Evolutionary conservation across 208 protist species (phyloP).

Genomic region (Leishmania amazonensis): DNA sequence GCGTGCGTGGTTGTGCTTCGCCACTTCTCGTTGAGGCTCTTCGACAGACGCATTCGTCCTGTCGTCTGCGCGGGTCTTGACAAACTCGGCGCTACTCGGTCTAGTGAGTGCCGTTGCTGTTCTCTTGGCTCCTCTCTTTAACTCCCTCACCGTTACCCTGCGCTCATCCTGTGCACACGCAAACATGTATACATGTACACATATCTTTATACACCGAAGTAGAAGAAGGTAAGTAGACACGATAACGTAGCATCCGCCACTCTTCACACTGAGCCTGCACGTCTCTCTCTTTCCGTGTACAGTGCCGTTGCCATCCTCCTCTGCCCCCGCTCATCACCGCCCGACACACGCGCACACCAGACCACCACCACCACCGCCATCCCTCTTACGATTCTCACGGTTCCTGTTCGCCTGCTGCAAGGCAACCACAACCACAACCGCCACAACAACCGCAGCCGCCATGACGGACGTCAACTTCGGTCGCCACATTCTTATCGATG

Average conservation of each 20-base stretch:
- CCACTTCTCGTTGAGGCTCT: not conserved
- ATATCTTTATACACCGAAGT: not conserved
- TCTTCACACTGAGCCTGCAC: not conserved
- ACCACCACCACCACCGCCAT: not conserved
- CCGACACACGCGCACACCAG: not conserved
- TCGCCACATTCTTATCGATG: constrained; percentile 79
- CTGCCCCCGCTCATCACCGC: not conserved
- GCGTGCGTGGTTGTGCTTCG: no score
- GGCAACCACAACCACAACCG: not conserved
- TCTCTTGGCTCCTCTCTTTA: not conserved
- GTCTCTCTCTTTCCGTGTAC: not conserved
- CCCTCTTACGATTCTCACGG: not conserved
- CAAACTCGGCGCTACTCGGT: no score
- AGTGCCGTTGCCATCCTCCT: not conserved
- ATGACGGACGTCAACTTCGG: constrained; percentile 53
- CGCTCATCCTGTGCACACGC: not conserved
- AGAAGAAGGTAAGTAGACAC: not conserved
- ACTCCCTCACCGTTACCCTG: no score
- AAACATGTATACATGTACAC: not conserved
- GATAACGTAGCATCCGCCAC: not conserved
- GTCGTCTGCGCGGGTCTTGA: not conserved
- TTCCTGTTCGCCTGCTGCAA: not conserved
- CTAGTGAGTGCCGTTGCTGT: no score
- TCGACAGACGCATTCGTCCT: not conserved
- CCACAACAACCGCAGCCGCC: not conserved